phyloP scores from a whole-genome alignment of 2,329 filamentous ascomycete species.

The Rutstroemia sp. region DNA sequence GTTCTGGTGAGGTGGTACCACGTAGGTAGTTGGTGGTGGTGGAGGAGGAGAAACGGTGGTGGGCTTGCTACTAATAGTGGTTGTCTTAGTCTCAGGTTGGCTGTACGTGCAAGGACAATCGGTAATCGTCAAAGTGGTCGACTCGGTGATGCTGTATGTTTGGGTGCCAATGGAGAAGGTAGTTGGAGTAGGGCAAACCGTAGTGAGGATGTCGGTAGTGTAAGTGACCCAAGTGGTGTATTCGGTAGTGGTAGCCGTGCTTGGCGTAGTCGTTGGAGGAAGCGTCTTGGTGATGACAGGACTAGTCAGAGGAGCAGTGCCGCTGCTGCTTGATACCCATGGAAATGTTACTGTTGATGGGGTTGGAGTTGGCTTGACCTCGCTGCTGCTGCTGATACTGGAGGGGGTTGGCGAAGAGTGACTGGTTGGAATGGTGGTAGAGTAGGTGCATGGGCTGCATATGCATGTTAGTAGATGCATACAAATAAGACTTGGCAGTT shows the following conservation, averaged over 20 bases:
- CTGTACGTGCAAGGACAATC: constrained; percentile 37
- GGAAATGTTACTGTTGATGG: not conserved
- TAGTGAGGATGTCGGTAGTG: constrained; percentile 8
- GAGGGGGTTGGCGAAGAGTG: not conserved
- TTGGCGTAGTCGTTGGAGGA: not conserved
- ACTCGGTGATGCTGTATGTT: constrained; percentile 54
- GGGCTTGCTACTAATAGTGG: not conserved
- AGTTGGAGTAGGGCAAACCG: constrained; percentile 26
- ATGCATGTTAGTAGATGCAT: not conserved
- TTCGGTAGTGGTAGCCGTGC: not conserved
- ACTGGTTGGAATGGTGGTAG: constrained; percentile 1
- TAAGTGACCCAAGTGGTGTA: constrained; percentile 8
- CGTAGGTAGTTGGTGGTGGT: constrained; percentile 7
- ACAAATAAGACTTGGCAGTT: not conserved
- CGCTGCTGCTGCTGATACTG: not conserved
- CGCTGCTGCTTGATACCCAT: not conserved
- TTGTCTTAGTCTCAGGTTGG: constrained; percentile 5
- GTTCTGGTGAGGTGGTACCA: constrained; percentile 2
- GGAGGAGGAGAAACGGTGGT: constrained; percentile 1
- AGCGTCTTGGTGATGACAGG: not conserved
- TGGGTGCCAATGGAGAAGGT: constrained; percentile 34
- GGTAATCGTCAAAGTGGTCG: constrained; percentile 40
- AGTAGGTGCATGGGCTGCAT: constrained; percentile 7
- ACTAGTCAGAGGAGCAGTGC: not conserved
- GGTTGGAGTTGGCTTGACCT: not conserved